These are phyloP conservation scores for Pseudocercospora eumusae DNA, from an alignment of 2,329 filamentous ascomycete species.

Conservation along the genomic window DNA sequence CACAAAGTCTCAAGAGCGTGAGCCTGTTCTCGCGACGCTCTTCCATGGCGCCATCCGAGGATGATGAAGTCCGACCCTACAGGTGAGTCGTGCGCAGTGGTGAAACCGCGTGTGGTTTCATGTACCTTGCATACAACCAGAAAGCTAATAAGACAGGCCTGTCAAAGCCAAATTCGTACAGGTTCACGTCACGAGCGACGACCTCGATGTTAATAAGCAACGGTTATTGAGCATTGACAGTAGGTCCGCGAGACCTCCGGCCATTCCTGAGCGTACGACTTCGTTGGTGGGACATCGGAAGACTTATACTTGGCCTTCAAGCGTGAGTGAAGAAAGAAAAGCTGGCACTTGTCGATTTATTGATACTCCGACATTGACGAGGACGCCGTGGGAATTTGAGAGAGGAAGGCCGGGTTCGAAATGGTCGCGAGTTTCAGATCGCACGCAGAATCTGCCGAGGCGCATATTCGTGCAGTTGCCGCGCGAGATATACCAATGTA, in stretches of 20 bases:
- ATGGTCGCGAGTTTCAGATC: conserved; percentile 24
- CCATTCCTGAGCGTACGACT: conserved; percentile 26
- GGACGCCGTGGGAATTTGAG: conserved; percentile 45
- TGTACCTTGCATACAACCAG: conserved; percentile 6
- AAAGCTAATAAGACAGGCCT: conserved; percentile 18
- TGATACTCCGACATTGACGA: conserved; percentile 30
- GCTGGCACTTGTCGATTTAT: conserved; percentile 22
- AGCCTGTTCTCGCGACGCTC: conserved; percentile 17
- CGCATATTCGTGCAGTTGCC: conserved; percentile 53
- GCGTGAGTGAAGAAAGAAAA: conserved; percentile 11
- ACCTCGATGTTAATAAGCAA: conserved; percentile 20
- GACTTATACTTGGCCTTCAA: conserved; percentile 27
- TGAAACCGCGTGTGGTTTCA: neutral
- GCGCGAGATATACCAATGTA: conserved; percentile 57
- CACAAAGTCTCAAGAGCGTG: conserved; percentile 21
- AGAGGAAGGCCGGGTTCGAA: conserved; percentile 27
- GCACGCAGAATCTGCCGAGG: conserved; percentile 30
- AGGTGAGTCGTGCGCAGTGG: conserved; percentile 19
- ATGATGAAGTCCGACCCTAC: conserved; percentile 27
- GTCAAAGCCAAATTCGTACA: conserved; percentile 31
- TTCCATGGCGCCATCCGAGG: conserved; percentile 14
- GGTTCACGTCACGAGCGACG: conserved; percentile 32
- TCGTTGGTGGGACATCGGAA: conserved; percentile 19
- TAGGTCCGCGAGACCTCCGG: conserved; percentile 15
- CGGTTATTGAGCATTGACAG: conserved; percentile 13